Evolutionary conservation across 2,329 filamentous ascomycete species (phyloP), one percentile per base, ranked within the genome.

Genomic region (Shiraia bambusicola): DNA sequence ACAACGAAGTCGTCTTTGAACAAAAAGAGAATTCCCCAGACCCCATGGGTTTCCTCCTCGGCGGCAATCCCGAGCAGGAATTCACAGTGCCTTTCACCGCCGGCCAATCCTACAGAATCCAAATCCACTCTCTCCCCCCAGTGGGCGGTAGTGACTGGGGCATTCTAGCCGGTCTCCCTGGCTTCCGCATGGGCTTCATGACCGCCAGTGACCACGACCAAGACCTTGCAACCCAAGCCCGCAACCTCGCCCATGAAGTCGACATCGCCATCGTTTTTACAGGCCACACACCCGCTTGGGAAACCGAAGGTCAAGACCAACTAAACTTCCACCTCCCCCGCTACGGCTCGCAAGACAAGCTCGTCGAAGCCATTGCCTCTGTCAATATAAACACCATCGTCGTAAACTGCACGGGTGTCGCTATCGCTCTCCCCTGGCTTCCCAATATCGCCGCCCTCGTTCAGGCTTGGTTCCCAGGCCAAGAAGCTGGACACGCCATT

Each of bases 331-430:
- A 81, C 47, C 69, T 84, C 4, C 80, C 81, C 6, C 59, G 58
- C 11, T 26, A 78, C 72, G 31, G 78, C 71, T 61, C 59, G 1
- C 79, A 83, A 54, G 83, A 87, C 58, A 76, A 77, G 27, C 75
- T 88, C 4, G 86, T 92, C 54, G 64, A 75, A 10, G 79, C 81
- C 1, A 80, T 92, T 0, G 74, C 82, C 4, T 75, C 75, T 0
- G 84, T 76, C 0, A 90, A 91, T 63, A 74, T 82, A 3, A 83
- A 83, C 40, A 84, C 85, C 1, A 80, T 82, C 1, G 80, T 93
- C 2, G 83, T 91, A 2, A 82, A 88, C 61, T 87, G 91, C 56
- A 88, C 85, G 0, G 88, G 87, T 26, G 88, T 86, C 0, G 87
- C 87, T 0, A 77, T 87, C 12, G 76, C 78, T 2, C 83, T 86